Evolutionary conservation across 2,329 filamentous ascomycete species (phyloP), one percentile per base, ranked within the genome.

Genomic region (Rhinocladiella mackenziei): DNA sequence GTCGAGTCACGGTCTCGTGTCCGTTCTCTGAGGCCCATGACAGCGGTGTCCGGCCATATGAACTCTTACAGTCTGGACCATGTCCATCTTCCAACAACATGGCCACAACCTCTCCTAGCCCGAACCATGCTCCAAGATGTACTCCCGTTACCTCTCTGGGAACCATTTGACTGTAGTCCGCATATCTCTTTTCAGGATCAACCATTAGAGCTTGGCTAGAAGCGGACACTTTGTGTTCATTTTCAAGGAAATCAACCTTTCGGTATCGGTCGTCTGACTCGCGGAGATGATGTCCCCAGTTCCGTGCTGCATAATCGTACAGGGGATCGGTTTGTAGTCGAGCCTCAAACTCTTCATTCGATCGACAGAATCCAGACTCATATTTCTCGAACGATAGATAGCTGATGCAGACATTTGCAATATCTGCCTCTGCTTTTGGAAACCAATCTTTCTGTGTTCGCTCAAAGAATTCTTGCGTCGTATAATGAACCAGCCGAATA

Each of bases 391-490:
- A 58, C 10, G 48, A 57, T 1, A 61, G 39, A 29, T 60, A 60
- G 5, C 53, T 51, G n/a, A 55, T 11, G 30, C 54, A 60, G 5
- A 8, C 50, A 5, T 10, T 29, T 3, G 50, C 42, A 23, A 60
- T 57, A 4, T 48, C 10, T 7, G 19, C 13, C 7, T 57, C 36
- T 9, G 43, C 50, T 7, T 54, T 14, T 2, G 51, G 45, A 34
- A 62, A 51, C 36, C 48, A 48, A 1, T 22, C 19, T 7, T 17
- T 17, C 7, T 13, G 62, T 8, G 46, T 37, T 29, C 23, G 36
- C 10, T 67, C 57, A 37, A 75, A 68, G 55, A 70, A 76, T 37
- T 73, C 62, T 33, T 73, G 66, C 2, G 71, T 63, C 0, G 72
- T 73, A 40, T 71, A 69, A 51, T 75, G 71, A 4, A 70, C 50